phyloP scores from a whole-genome alignment of 805 yeast species.

The Candida maesae region DNA sequence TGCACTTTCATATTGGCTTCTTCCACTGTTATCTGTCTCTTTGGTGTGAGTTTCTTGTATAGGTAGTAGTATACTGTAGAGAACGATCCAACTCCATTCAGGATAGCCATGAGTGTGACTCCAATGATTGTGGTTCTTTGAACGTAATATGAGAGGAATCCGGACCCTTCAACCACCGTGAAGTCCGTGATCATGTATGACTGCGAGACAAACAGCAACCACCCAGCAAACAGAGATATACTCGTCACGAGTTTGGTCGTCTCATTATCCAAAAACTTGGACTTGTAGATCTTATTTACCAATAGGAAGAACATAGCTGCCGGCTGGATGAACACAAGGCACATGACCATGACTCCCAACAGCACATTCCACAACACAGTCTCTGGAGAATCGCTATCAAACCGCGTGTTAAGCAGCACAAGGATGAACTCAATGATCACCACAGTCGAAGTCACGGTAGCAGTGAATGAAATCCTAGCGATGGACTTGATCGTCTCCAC shows the following conservation, averaged over 20 bases:
- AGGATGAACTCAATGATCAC: conserved; percentile 24
- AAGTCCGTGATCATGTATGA: conserved; percentile 24
- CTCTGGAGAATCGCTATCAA: conserved; percentile 8
- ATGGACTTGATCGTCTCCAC: conserved; percentile 7
- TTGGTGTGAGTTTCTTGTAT: conserved; percentile 10
- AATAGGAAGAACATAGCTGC: conserved; percentile 11
- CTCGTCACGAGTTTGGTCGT: conserved; percentile 10
- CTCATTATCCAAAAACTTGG: conserved; percentile 7
- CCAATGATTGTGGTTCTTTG: conserved; percentile 26
- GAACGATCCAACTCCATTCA: conserved; percentile 28
- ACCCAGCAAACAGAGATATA: conserved; percentile 2
- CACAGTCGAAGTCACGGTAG: conserved; percentile 18
- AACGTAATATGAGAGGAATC: conserved; percentile 13
- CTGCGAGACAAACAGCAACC: conserved; percentile 21
- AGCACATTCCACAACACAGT: conserved; percentile 13
- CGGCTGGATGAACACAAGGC: conserved; percentile 23
- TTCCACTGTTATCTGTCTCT: conserved; percentile 2
- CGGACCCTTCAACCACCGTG: conserved; percentile 9
- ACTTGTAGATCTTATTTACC: conserved; percentile 21
- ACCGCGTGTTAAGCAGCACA: conserved; percentile 15
- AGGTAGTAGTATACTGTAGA: conserved; percentile 27
- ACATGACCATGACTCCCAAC: conserved; percentile 7
- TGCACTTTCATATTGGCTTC: conserved; percentile 8
- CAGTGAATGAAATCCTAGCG: conserved; percentile 20
- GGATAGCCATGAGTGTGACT: conserved; percentile 23